phyloP scores from a whole-genome alignment of 75 land plant genomes.

The Selaginella tamariscina region DNA sequence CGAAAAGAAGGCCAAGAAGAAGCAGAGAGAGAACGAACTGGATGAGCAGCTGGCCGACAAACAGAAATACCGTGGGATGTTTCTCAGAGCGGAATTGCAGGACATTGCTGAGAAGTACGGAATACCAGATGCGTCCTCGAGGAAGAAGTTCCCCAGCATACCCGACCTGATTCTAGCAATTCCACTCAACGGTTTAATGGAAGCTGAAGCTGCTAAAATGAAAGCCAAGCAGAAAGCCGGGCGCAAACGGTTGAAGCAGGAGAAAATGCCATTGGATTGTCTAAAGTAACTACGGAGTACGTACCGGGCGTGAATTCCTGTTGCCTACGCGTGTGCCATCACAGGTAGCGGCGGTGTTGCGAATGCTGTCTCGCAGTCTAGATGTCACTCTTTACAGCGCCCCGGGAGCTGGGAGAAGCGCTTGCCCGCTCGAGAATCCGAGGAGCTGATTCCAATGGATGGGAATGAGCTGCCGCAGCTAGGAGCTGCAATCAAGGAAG shows the following conservation, averaged over 20 bases:
- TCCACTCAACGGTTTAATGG: conserved; percentile 3
- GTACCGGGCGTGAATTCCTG: conserved; percentile 3
- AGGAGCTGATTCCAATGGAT: conserved; percentile 1
- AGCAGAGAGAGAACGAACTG: not conserved
- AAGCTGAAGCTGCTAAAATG: conserved; percentile 1
- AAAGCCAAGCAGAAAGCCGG: conserved; percentile 3
- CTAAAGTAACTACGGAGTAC: too few species aligned
- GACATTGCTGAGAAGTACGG: conserved; percentile 3
- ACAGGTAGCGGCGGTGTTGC: conserved; percentile 4
- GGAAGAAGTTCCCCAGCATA: conserved; percentile 1
- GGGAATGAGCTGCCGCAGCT: conserved; percentile 4
- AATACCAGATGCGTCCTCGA: not conserved
- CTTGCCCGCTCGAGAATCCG: conserved; percentile 2
- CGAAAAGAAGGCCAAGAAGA: conserved; percentile 3
- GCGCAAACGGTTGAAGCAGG: conserved; percentile 4
- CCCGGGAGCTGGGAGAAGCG: conserved; percentile 4
- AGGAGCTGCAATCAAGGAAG: not conserved
- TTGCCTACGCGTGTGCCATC: conserved; percentile 4
- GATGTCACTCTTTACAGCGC: conserved; percentile 1
- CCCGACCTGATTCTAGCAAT: conserved; percentile 1
- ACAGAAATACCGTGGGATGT: conserved; percentile 3
- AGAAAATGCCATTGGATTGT: too few species aligned
- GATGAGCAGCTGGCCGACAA: conserved; percentile 4
- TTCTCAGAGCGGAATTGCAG: conserved; percentile 3
- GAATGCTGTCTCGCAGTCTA: conserved; percentile 3